These are phyloP conservation scores for Candida sojae DNA, from an alignment of 1,139 yeast species.

Conservation along the genomic window DNA sequence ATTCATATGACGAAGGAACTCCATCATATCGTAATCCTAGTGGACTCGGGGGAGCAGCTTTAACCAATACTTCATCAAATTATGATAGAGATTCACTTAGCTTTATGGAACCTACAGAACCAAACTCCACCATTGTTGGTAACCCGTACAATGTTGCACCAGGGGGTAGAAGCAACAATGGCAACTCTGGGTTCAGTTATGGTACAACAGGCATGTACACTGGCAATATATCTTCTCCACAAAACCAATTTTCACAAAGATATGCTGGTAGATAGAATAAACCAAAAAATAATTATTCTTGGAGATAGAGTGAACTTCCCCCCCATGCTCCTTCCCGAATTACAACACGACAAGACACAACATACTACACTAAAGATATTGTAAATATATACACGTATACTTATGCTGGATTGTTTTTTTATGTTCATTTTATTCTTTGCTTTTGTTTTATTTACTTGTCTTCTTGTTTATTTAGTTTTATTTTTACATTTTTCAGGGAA, in stretches of 20 bases:
- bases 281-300: no score
- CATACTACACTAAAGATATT: background rate
- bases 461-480: no score
- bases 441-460: no score
- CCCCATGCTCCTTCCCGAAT: no score
- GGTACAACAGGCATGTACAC: slow-evolving; percentile 14
- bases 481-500: background rate
- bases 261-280: background rate
- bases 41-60: slow-evolving; percentile 10
- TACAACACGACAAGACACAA: background rate
- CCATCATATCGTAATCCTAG: slow-evolving; percentile 3
- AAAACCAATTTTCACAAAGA: slow-evolving; percentile 10
- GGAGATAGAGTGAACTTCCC: no score
- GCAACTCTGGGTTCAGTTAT: slow-evolving; percentile 14
- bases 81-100: slow-evolving; percentile 33
- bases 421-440: background rate
- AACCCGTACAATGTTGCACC: slow-evolving; percentile 35
- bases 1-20: slow-evolving; percentile 26
- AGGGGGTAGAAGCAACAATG: background rate
- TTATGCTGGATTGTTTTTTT: background rate
- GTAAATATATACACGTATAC: background rate
- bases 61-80: slow-evolving; percentile 9
- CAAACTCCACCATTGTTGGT: slow-evolving; percentile 47
- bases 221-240: slow-evolving; percentile 12
- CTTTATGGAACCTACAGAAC: slow-evolving; percentile 44